phyloP scores from a whole-genome alignment of 257 asterid genomes.

The Solanum virginianum region DNA sequence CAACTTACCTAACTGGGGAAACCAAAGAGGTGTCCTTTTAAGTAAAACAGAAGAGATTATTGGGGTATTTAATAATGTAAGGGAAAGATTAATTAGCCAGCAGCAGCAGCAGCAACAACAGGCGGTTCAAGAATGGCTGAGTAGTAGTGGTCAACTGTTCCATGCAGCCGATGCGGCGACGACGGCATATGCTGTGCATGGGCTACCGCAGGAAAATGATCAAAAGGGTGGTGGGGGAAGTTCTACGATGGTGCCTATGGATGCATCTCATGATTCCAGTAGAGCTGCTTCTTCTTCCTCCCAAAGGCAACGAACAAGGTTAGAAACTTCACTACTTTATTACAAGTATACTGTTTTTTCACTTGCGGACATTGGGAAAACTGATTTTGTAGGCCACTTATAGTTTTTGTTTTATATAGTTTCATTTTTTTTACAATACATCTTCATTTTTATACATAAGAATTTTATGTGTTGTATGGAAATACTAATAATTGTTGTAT shows the following conservation, averaged over 20 bases:
- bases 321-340: slow-evolving; percentile 8
- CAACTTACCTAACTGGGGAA: slow-evolving; percentile 20
- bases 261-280: slow-evolving; percentile 18
- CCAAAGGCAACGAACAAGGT: slow-evolving; percentile 46
- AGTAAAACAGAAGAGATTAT: slow-evolving; percentile 45
- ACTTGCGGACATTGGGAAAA: background rate
- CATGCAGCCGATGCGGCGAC: background rate
- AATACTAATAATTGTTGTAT: background rate
- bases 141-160: slow-evolving; percentile 9
- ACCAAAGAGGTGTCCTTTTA: slow-evolving; percentile 26
- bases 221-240: background rate
- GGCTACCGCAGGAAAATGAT: background rate
- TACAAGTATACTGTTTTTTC: background rate
- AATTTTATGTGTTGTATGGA: background rate
- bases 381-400: background rate
- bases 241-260: background rate
- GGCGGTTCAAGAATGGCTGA: slow-evolving; percentile 36
- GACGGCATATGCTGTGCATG: background rate
- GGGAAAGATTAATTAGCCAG: slow-evolving; percentile 15
- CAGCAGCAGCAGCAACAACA: background rate
- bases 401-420: background rate
- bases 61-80: slow-evolving; percentile 27
- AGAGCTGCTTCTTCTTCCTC: slow-evolving; percentile 21
- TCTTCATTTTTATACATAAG: no score
- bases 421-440: no score